Conservation (phyloP, 2,329 filamentous ascomycete genomes). For the Incumbomyces lentus region DNA sequence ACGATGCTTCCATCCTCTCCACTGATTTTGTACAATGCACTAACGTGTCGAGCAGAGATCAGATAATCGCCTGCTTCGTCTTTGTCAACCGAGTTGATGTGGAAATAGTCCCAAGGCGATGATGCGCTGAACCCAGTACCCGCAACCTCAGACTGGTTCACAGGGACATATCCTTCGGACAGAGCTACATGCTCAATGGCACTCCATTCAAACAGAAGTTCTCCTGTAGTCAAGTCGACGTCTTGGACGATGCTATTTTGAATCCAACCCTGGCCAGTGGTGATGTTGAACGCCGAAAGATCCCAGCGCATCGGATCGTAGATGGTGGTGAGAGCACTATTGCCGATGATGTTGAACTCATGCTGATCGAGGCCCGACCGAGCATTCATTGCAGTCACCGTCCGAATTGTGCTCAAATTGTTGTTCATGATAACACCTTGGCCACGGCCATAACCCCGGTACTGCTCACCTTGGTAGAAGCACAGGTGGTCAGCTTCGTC, state of each 20-base stretch:
- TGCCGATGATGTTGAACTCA: constrained; percentile 39
- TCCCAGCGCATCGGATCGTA: constrained; percentile 37
- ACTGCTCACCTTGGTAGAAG: constrained; percentile 43
- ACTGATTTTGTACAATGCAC: constrained; percentile 32
- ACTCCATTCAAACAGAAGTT: constrained; percentile 50
- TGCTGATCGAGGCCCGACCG: constrained; percentile 39
- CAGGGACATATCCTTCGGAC: constrained; percentile 37
- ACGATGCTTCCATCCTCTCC: constrained; percentile 30
- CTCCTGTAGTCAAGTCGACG: constrained; percentile 42
- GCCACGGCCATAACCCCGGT: constrained; percentile 42
- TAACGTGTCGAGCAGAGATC: constrained; percentile 32
- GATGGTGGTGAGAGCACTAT: constrained; percentile 34
- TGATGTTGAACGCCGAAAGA: constrained; percentile 33
- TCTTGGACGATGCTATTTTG: constrained; percentile 46
- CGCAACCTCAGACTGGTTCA: constrained; percentile 34
- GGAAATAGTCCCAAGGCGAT: constrained; percentile 37
- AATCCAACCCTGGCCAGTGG: constrained; percentile 39
- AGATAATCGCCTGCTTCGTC: constrained; percentile 32
- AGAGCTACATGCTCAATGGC: constrained; percentile 47
- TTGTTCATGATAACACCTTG: constrained; percentile 45
- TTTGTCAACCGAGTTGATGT: constrained; percentile 35
- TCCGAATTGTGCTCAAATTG: constrained; percentile 39
- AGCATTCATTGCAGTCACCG: constrained; percentile 30
- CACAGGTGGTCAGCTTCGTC: constrained; percentile 40
- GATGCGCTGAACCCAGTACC: constrained; percentile 38